These are phyloP conservation scores for Leishmania martiniquensis DNA, from an alignment of 208 protist species.

Conservation along the genomic window DNA sequence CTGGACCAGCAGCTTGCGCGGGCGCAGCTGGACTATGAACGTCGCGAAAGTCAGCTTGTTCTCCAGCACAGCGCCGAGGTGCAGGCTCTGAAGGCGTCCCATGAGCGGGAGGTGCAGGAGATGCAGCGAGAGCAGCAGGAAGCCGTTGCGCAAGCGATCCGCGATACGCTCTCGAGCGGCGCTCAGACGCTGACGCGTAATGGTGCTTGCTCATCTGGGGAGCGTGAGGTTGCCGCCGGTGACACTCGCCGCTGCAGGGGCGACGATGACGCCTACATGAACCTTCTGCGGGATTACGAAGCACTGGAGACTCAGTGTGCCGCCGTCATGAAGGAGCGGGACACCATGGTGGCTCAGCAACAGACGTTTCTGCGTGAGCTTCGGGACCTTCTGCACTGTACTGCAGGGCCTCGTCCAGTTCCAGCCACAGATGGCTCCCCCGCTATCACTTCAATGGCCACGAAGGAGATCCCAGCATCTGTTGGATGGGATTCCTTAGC, in stretches of 20 bases:
- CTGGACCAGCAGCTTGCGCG: constrained; percentile 50
- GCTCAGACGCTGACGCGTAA: background rate
- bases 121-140: constrained; percentile 50
- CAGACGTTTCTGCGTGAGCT: constrained; percentile 26
- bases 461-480: background rate
- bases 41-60: constrained; percentile 52
- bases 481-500: background rate
- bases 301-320: constrained; percentile 26
- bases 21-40: constrained; percentile 49
- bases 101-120: constrained; percentile 57
- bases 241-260: background rate
- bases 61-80: constrained; percentile 73
- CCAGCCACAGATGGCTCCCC: background rate
- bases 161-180: constrained; percentile 9
- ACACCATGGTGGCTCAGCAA: constrained; percentile 36
- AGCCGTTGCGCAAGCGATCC: constrained; percentile 25
- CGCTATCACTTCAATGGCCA: background rate
- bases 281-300: constrained; percentile 64
- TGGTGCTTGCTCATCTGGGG: too few relatives aligned
- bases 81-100: constrained; percentile 43
- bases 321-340: constrained; percentile 37
- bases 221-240: background rate
- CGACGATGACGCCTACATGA: constrained; percentile 36
- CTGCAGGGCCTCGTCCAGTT: background rate
- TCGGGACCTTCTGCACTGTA: constrained; percentile 11